A percentile compares a stretch with the other conserved stretches of the same genome.
Conservation (phyloP, 2,329 filamentous ascomycete species). For the Dryadomyces sulphureus region DNA sequence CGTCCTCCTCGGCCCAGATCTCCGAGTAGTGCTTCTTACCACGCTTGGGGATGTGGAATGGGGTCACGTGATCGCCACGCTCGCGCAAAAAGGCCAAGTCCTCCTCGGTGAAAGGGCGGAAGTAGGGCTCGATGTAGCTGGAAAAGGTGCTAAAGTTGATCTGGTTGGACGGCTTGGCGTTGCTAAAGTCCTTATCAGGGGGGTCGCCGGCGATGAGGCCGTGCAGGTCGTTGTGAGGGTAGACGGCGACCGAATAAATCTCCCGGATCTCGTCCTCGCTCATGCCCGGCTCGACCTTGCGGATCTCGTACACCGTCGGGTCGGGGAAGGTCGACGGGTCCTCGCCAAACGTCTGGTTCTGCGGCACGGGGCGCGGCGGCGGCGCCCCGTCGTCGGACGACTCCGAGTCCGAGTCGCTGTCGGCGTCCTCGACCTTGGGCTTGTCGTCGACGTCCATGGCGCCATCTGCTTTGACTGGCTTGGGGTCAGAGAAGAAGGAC, state of each 20-base stretch:
- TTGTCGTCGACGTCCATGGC: conserved; percentile 15
- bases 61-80: conserved; percentile 66
- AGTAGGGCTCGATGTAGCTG: conserved; percentile 84
- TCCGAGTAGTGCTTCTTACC: conserved; percentile 79
- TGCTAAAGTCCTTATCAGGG: conserved; percentile 91
- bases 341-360: conserved; percentile 79
- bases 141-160: conserved; percentile 88
- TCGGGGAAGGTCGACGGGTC: conserved; percentile 86
- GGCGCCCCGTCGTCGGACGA: conserved; percentile 44
- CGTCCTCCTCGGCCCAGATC: conserved; percentile 89
- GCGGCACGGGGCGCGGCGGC: conserved; percentile 50
- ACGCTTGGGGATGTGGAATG: conserved; percentile 75
- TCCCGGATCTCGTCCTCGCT: conserved; percentile 70
- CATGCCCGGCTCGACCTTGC: conserved; percentile 59
- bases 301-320: conserved; percentile 89
- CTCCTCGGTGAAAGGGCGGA: conserved; percentile 79
- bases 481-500: too few relatives aligned
- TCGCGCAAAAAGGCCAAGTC: conserved; percentile 88
- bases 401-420: conserved; percentile 26
- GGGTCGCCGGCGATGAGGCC: conserved; percentile 79
- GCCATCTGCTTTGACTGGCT: background rate
- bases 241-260: conserved; percentile 76
- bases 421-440: conserved; percentile 17
- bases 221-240: conserved; percentile 65
- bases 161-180: conserved; percentile 82